A percentile compares a stretch with the other conserved stretches of the same genome.
These are phyloP conservation scores for Phytophthora boehmeriae DNA, from an alignment of 352 stramenopile genomes.

Conservation along the genomic window DNA sequence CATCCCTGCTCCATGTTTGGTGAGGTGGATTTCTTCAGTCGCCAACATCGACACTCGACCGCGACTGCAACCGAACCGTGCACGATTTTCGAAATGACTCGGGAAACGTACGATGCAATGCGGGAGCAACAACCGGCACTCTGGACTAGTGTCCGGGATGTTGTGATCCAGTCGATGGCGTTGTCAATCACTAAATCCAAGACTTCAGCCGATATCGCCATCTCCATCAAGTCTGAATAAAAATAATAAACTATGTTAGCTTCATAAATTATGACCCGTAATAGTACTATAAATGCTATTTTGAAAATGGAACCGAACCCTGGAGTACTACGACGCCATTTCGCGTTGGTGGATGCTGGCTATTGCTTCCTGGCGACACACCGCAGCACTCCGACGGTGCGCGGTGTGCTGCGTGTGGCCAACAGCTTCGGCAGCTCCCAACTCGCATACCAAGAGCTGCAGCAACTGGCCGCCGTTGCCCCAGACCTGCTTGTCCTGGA, in stretches of 20 bases:
- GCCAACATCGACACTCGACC: slow-evolving; percentile 52
- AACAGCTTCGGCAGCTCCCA: slow-evolving; percentile 55
- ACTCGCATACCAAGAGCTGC: slow-evolving; percentile 46
- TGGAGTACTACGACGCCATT: slow-evolving; percentile 38
- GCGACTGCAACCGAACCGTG: slow-evolving; percentile 44
- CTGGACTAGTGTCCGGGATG: slow-evolving; percentile 66
- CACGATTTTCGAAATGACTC: slow-evolving; percentile 67
- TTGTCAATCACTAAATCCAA: slow-evolving; percentile 40
- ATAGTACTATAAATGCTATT: neutral
- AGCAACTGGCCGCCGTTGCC: slow-evolving; percentile 47
- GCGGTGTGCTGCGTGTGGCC: slow-evolving; percentile 64
- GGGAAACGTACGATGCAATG: slow-evolving; percentile 59
- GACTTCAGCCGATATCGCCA: neutral
- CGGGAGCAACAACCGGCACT: slow-evolving; percentile 44
- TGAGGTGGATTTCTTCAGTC: slow-evolving; percentile 80
- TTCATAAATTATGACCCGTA: too few relatives aligned
- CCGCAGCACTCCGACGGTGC: slow-evolving; percentile 45
- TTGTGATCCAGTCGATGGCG: slow-evolving; percentile 80
- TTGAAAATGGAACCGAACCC: slow-evolving; percentile 8
- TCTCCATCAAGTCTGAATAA: neutral
- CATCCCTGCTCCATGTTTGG: slow-evolving; percentile 70
- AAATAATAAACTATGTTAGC: too few relatives aligned
- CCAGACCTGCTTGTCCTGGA: slow-evolving; percentile 54
- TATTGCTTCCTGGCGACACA: slow-evolving; percentile 73
- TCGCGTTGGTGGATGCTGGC: slow-evolving; percentile 66